Evolutionary conservation across 805 yeast species (phyloP).

Genomic region (Kodamaea sagamina): DNA sequence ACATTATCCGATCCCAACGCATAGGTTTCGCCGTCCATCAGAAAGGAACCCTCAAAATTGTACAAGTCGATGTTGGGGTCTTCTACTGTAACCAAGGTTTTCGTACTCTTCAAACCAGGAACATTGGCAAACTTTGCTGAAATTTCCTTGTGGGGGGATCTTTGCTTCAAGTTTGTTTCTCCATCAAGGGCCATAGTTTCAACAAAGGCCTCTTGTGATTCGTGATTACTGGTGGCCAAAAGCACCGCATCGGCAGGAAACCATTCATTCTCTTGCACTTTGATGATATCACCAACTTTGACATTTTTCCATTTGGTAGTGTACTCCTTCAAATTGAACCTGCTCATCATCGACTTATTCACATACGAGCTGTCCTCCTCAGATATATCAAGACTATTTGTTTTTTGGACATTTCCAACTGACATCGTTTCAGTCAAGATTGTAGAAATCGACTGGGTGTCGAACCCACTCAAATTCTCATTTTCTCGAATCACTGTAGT

Average conservation of each 20-base stretch:
- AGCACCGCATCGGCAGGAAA: constrained; percentile 89
- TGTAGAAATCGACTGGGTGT: constrained; percentile 41
- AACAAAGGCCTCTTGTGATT: constrained; percentile 65
- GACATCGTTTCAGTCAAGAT: constrained; percentile 41
- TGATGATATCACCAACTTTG: constrained; percentile 83
- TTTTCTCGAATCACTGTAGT: constrained; percentile 36
- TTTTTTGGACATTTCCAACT: constrained; percentile 6
- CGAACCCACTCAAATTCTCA: constrained; percentile 29
- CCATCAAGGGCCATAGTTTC: constrained; percentile 99
- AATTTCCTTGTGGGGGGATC: constrained; percentile 65
- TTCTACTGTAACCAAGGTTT: constrained; percentile 66
- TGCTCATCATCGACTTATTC: constrained; percentile 22
- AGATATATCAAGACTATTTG: constrained; percentile 2
- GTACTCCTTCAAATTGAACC: constrained; percentile 37
- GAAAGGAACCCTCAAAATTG: constrained; percentile 81
- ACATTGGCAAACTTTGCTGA: constrained; percentile 53
- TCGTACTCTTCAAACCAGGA: constrained; percentile 48
- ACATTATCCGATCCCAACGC: constrained; percentile 81
- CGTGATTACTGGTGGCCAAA: constrained; percentile 61
- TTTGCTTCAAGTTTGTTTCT: constrained; percentile 86
- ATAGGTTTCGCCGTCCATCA: constrained; percentile 36
- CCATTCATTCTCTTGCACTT: constrained; percentile 80
- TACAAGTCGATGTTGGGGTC: constrained; percentile 92
- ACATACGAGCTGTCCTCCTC: constrained; percentile 15
- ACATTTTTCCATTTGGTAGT: constrained; percentile 68